Evolutionary conservation across 2,329 filamentous ascomycete genomes (phyloP).

Genomic region (Penicillium sp.): DNA sequence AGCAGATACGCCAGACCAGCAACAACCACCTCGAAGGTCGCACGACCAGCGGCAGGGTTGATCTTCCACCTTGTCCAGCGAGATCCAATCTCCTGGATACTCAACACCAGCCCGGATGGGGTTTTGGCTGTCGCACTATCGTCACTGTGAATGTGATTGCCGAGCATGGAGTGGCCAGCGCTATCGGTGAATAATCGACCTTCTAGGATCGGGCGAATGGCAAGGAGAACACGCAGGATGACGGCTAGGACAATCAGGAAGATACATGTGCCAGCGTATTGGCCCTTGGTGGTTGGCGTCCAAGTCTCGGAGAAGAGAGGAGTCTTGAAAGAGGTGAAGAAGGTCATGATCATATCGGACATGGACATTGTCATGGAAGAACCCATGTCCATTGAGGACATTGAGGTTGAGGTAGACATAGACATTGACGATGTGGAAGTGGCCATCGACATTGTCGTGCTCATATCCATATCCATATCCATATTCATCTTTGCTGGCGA

Average conservation of each 20-base stretch:
- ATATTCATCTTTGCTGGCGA: slow-evolving; percentile 1
- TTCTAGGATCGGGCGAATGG: slow-evolving; percentile 63
- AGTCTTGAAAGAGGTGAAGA: slow-evolving; percentile 62
- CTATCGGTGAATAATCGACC: slow-evolving; percentile 26
- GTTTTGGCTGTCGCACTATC: background rate
- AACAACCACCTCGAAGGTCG: slow-evolving; percentile 69
- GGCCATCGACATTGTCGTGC: slow-evolving; percentile 13
- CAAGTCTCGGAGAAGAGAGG: slow-evolving; percentile 69
- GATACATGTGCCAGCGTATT: slow-evolving; percentile 86
- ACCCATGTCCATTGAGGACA: slow-evolving; percentile 7
- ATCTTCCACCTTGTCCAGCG: slow-evolving; percentile 65
- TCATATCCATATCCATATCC: slow-evolving; percentile 27
- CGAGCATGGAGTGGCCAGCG: slow-evolving; percentile 7
- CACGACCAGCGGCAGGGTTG: slow-evolving; percentile 75
- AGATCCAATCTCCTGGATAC: slow-evolving; percentile 19
- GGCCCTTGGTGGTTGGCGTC: slow-evolving; percentile 69
- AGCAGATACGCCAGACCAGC: slow-evolving; percentile 78
- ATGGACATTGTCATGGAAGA: slow-evolving; percentile 22
- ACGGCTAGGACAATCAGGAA: slow-evolving; percentile 78
- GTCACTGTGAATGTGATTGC: slow-evolving; percentile 2
- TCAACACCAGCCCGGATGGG: slow-evolving; percentile 13
- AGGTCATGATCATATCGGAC: slow-evolving; percentile 29
- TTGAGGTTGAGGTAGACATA: slow-evolving; percentile 17
- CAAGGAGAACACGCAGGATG: slow-evolving; percentile 70
- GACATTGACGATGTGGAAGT: slow-evolving; percentile 16